Evolutionary conservation across 2,329 filamentous ascomycete species (phyloP).

Genomic region (Falciphora oryzae): DNA sequence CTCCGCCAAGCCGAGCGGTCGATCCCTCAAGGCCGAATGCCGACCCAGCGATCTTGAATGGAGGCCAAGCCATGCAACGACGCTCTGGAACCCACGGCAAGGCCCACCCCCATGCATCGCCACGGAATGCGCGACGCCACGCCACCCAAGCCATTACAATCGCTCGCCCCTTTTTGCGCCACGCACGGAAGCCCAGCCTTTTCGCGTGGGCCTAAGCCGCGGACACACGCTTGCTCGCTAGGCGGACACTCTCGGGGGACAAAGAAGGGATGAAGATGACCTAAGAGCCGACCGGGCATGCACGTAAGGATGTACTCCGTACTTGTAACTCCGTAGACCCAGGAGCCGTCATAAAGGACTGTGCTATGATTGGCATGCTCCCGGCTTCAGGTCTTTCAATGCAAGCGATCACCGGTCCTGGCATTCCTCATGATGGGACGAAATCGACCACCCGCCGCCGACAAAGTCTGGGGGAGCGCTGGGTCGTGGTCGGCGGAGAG

Average conservation of each 20-base stretch:
- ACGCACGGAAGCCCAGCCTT: background rate
- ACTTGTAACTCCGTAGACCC: background rate
- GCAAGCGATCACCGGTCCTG: background rate
- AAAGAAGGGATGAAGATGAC: background rate
- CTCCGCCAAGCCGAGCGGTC: background rate
- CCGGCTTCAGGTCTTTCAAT: too few relatives aligned
- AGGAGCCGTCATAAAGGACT: background rate
- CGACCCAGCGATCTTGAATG: background rate
- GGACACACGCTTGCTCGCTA: too few relatives aligned
- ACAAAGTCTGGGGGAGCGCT: too few relatives aligned
- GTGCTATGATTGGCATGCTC: background rate
- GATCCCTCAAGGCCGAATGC: background rate
- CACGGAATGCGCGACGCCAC: background rate
- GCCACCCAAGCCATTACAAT: background rate
- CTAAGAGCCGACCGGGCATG: too few relatives aligned
- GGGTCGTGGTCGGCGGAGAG: background rate
- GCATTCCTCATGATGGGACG: background rate
- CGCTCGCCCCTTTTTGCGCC: background rate
- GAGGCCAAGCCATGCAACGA: too few relatives aligned
- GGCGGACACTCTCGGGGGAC: background rate
- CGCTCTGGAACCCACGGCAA: too few relatives aligned
- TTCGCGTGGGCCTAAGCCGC: too few relatives aligned
- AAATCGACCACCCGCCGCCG: background rate
- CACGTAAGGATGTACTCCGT: background rate
- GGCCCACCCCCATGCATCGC: background rate